Percentiles rank a stretch among this genome's conserved stretches.
These are phyloP conservation scores for Talaromyces marneffei DNA, from an alignment of 2,329 filamentous ascomycete genomes.

Conservation along the genomic window DNA sequence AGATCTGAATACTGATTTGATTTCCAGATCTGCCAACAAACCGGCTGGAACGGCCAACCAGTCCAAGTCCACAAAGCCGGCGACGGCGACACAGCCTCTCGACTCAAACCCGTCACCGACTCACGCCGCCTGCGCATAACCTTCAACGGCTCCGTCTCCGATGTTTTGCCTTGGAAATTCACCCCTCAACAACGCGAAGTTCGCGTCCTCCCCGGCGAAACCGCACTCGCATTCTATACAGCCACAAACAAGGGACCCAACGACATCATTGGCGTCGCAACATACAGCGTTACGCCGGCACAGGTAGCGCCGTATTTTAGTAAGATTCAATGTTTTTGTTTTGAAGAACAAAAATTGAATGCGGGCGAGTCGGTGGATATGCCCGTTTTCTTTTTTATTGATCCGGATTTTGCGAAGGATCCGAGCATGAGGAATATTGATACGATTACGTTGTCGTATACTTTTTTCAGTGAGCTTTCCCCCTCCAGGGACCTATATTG, in stretches of 20 bases:
- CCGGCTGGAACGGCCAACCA: conserved; percentile 83
- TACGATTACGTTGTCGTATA: conserved; percentile 93
- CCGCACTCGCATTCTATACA: conserved; percentile 93
- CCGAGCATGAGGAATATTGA: conserved; percentile 89
- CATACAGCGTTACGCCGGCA: conserved; percentile 91
- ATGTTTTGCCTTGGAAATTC: conserved; percentile 96
- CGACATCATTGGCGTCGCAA: conserved; percentile 97
- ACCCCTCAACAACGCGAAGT: conserved; percentile 95
- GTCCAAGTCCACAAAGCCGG: conserved; percentile 70
- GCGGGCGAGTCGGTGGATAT: conserved; percentile 97
- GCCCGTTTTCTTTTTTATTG: conserved; percentile 99
- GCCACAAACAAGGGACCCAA: conserved; percentile 84
- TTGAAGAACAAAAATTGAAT: conserved; percentile 90
- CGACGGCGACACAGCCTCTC: conserved; percentile 62
- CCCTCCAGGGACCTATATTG: not conserved
- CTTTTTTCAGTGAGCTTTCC: conserved; percentile 78
- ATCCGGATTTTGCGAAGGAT: conserved; percentile 89
- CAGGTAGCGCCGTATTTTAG: conserved; percentile 97
- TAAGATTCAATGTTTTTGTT: conserved; percentile 99
- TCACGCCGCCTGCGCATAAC: conserved; percentile 87
- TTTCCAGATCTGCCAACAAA: conserved; percentile 46
- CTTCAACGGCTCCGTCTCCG: conserved; percentile 92
- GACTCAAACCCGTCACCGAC: conserved; percentile 72
- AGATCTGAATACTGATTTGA: not conserved
- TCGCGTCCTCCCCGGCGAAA: conserved; percentile 89